Percentiles rank a stretch among this genome's conserved stretches.
Conservation (phyloP, 352 stramenopile species). For the Globisporangium carolinianum region DNA sequence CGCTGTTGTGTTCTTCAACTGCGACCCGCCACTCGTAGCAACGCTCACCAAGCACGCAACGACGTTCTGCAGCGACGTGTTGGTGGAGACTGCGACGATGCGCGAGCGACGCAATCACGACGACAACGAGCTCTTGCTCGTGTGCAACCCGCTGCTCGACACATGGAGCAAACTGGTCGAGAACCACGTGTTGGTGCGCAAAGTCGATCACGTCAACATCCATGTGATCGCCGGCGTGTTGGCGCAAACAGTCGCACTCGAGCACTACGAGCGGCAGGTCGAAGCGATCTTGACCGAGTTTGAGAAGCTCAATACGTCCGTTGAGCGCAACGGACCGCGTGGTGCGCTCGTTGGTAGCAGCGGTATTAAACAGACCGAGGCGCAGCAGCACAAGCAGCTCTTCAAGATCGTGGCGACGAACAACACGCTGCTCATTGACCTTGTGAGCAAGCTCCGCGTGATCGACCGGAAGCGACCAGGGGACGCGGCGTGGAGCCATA, state of each 20-base stretch:
- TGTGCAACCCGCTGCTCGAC: slow-evolving; percentile 55
- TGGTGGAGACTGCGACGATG: too few species aligned
- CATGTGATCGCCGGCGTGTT: slow-evolving; percentile 94
- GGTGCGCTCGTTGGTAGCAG: slow-evolving; percentile 59
- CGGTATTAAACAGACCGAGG: slow-evolving; percentile 46
- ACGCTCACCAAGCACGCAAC: slow-evolving; percentile 73
- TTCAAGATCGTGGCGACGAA: slow-evolving; percentile 93
- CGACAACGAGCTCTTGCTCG: slow-evolving; percentile 71
- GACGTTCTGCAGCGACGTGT: slow-evolving; percentile 63
- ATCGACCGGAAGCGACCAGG: slow-evolving; percentile 90
- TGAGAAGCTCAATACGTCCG: slow-evolving; percentile 88
- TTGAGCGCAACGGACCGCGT: slow-evolving; percentile 69
- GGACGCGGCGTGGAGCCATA: slow-evolving; percentile 94
- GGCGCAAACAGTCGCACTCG: slow-evolving; percentile 93
- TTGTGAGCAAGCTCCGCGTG: slow-evolving; percentile 94
- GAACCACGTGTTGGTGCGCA: slow-evolving; percentile 74
- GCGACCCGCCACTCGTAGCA: slow-evolving; percentile 63
- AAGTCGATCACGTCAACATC: slow-evolving; percentile 82
- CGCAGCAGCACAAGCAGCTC: slow-evolving; percentile 70
- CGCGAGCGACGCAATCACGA: slow-evolving; percentile 67
- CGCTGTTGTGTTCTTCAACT: slow-evolving; percentile 91
- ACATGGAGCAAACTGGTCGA: slow-evolving; percentile 80
- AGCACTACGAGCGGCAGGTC: slow-evolving; percentile 94
- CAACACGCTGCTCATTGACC: slow-evolving; percentile 95
- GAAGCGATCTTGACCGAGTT: slow-evolving; percentile 94